Evolutionary conservation across 805 yeast species (phyloP).

Genomic region (Priceomyces carsonii): DNA sequence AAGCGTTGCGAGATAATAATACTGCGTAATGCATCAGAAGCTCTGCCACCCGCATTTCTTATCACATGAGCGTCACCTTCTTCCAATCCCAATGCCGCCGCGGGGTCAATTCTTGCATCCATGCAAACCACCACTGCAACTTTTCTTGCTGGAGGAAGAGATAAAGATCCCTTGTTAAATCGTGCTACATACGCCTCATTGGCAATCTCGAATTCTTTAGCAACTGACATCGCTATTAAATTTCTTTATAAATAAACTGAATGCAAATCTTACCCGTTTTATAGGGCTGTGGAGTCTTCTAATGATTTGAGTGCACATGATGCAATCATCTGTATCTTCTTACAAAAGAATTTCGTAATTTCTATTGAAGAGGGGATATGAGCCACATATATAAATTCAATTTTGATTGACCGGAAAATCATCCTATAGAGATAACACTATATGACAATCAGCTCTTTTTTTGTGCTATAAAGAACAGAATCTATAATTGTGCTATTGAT

Average conservation of each 20-base stretch:
- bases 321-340: too few species aligned
- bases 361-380: too few species aligned
- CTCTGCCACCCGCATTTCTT: constrained; percentile 46
- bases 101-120: constrained; percentile 46
- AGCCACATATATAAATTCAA: too few species aligned
- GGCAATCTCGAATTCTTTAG: constrained; percentile 23
- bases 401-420: too few species aligned
- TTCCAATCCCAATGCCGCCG: constrained; percentile 32
- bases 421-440: too few species aligned
- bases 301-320: too few species aligned
- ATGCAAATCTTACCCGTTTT: too few species aligned
- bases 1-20: constrained; percentile 41
- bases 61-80: constrained; percentile 47
- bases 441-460: too few species aligned
- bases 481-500: constrained; percentile 5
- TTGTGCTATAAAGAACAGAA: too few species aligned
- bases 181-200: constrained; percentile 20
- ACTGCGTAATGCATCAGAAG: constrained; percentile 39
- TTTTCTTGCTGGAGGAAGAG: constrained; percentile 38
- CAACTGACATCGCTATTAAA: constrained; percentile 20
- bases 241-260: too few species aligned
- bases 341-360: too few species aligned
- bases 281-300: too few species aligned
- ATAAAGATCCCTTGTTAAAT: constrained; percentile 30
- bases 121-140: constrained; percentile 39